Base-by-base conservation (phyloP, 129 eudicot species). In the Flaveria ramosissima region DNA sequence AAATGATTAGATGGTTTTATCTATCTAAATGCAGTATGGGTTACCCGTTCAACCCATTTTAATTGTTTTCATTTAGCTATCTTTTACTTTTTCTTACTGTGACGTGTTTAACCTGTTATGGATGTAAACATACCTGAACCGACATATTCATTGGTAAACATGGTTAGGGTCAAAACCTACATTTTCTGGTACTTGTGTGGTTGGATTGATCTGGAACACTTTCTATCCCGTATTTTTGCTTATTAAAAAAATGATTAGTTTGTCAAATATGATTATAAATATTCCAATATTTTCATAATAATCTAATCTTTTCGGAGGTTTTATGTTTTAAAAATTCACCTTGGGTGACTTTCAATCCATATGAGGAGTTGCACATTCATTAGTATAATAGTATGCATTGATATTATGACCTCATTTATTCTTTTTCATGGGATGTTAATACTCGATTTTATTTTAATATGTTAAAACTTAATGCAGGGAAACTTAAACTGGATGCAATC, bases 401-500 rank as follows among this genome's bases (percentile, higher is more conserved):
- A 20, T 2, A 56, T 8, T 56, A 53, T 11, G 1, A 56, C 62
- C 62, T 4, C 27, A 56, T 67, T 30, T 55, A 52, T 39, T 77
- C 14, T 77, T 70, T 70, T 75, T 24, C 66, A 61, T 83, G 82
- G 36, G 72, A 41, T 68, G 41, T 20, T 61, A 15, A 24, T 60
- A 56, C 62, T 56, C 9, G 0, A 55, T 23, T 21, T 21, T 23
- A 60, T 60, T 60, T 26, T 45, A 9, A 8, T 24, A 60, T 62
- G 17, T 27, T 27, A 27, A 43, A 72, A 47, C 46, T 27, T 63
- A 0, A 51, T 81, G 68, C 82, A 95, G 99, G 99, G 99, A 17
- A 95, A 95, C 83, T 86, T 95, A 83, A 95, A 95, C 88, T 95
- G 99, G 99, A 95, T 95, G 99, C 93, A 84, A 84, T 95, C 99